phyloP scores from a whole-genome alignment of 2,329 filamentous ascomycete species.

The Pseudogymnoascus sp. region DNA sequence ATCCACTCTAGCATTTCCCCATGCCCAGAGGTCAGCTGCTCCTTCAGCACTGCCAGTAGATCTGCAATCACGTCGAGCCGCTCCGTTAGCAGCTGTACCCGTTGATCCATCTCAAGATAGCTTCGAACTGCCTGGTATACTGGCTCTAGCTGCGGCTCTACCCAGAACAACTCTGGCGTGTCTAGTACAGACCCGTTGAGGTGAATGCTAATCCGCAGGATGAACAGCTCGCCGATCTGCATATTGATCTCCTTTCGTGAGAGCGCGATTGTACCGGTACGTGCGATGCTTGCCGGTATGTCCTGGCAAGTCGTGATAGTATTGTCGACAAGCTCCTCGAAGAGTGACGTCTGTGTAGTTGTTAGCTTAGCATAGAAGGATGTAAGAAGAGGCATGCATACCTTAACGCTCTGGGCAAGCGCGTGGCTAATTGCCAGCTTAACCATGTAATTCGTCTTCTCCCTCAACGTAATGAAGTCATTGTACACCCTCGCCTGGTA shows the following conservation, averaged over 20 bases:
- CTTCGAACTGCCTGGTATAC: constrained; percentile 92
- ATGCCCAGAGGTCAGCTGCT: constrained; percentile 89
- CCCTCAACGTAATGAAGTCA: constrained; percentile 91
- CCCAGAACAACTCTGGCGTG: constrained; percentile 96
- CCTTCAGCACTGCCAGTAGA: constrained; percentile 84
- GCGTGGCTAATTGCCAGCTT: constrained; percentile 96
- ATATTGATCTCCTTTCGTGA: constrained; percentile 92
- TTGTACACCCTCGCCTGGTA: constrained; percentile 99
- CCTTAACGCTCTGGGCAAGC: constrained; percentile 90
- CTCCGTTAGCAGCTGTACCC: constrained; percentile 82
- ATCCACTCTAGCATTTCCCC: constrained; percentile 88
- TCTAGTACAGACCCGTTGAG: constrained; percentile 94
- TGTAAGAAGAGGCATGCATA: constrained; percentile 27
- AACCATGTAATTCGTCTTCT: constrained; percentile 96
- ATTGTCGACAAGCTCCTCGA: constrained; percentile 89
- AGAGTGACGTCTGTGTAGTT: constrained; percentile 67
- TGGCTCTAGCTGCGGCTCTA: constrained; percentile 91
- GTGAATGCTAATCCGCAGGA: constrained; percentile 95
- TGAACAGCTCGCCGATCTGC: constrained; percentile 98
- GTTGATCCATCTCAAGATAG: constrained; percentile 97
- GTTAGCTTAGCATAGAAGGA: constrained; percentile 8
- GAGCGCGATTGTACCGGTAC: constrained; percentile 85
- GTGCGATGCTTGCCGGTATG: constrained; percentile 84
- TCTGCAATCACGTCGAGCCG: constrained; percentile 89
- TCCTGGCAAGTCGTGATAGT: constrained; percentile 92